Percentiles rank a stretch among this genome's conserved stretches.
These are phyloP conservation scores for Metschnikowia lunata DNA, from an alignment of 805 yeast genomes.

Conservation along the genomic window DNA sequence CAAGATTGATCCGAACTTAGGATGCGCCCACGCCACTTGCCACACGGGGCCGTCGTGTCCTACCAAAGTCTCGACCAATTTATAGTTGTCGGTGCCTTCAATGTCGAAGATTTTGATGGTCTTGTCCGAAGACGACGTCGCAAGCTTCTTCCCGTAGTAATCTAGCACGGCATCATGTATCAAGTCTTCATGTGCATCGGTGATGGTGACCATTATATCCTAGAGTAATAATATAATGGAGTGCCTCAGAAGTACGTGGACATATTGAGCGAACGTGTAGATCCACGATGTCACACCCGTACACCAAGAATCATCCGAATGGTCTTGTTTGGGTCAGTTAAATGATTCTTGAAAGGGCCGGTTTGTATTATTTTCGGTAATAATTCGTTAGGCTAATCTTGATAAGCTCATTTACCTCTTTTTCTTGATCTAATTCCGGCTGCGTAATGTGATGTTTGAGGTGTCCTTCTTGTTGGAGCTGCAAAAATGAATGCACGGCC, in stretches of 20 bases:
- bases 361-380: too few species aligned
- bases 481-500: too few species aligned
- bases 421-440: too few species aligned
- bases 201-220: conserved; percentile 65
- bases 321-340: too few species aligned
- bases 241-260: conserved; percentile 1
- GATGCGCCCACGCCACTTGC: conserved; percentile 99
- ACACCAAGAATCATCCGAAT: background rate
- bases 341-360: too few species aligned
- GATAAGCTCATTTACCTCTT: too few species aligned
- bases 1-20: conserved; percentile 90
- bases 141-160: conserved; percentile 92
- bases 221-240: too few species aligned
- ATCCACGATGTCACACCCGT: background rate
- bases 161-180: conserved; percentile 97
- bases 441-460: too few species aligned
- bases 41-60: conserved; percentile 99
- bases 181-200: conserved; percentile 87
- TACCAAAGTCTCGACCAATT: conserved; percentile 72
- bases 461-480: too few species aligned
- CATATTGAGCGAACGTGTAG: conserved; percentile 1
- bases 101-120: conserved; percentile 20
- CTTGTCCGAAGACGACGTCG: conserved; percentile 33
- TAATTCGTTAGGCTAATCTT: too few species aligned
- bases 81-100: conserved; percentile 20